Percentiles rank a stretch among this genome's conserved stretches.
Conservation (phyloP, 1,284 basidiomycete genomes). For the Phellinidium pouzarii region DNA sequence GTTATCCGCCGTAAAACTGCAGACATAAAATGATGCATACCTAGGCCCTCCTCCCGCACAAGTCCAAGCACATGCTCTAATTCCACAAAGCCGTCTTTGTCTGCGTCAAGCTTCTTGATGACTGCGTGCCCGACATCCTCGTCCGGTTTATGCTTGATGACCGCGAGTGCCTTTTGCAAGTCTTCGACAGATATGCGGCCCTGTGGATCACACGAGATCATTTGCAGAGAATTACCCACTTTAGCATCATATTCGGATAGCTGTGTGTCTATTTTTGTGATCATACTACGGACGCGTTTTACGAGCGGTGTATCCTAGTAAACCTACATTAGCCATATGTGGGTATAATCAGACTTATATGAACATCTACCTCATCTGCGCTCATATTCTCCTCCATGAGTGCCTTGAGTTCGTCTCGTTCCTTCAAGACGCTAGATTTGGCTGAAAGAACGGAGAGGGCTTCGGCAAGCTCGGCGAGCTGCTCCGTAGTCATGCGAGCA, state of each 20-base stretch:
- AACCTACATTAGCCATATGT: neutral
- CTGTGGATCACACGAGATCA: conserved; percentile 89
- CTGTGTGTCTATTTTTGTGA: conserved; percentile 93
- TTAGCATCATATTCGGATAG: conserved; percentile 88
- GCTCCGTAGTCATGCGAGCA: conserved; percentile 95
- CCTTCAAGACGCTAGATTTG: conserved; percentile 95
- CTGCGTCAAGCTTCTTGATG: conserved; percentile 91
- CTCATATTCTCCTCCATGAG: conserved; percentile 90
- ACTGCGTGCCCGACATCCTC: conserved; percentile 87
- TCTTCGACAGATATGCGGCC: conserved; percentile 91
- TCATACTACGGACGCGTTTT: conserved; percentile 92
- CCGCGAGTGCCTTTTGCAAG: conserved; percentile 82
- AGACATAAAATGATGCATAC: conserved; percentile 33
- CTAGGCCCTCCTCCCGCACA: conserved; percentile 73
- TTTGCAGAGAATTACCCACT: conserved; percentile 88
- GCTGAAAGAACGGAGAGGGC: conserved; percentile 89
- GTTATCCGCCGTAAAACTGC: conserved; percentile 11
- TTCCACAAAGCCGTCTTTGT: conserved; percentile 93
- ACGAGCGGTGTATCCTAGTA: conserved; percentile 74
- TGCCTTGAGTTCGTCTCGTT: conserved; percentile 84
- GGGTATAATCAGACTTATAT: neutral
- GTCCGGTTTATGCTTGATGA: conserved; percentile 91
- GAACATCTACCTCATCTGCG: conserved; percentile 65
- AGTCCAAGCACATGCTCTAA: conserved; percentile 76
- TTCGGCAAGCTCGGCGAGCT: conserved; percentile 90